phyloP scores from a whole-genome alignment of 768 basidiomycete species.

The Pleurotus salmoneostramineus region DNA sequence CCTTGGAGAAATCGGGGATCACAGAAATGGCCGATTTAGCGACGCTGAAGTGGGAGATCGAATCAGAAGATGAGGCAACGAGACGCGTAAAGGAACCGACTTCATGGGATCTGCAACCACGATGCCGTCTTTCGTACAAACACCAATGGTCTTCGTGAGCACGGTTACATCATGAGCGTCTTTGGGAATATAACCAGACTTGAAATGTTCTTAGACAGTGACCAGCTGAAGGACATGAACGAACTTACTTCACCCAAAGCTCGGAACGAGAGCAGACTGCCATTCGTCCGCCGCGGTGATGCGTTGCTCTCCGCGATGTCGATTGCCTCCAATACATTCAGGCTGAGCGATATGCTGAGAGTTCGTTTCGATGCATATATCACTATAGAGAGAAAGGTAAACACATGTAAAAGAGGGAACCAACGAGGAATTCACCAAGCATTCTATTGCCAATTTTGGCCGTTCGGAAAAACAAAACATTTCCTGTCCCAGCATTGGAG shows the following conservation, averaged over 20 bases:
- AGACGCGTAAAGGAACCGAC: conserved; percentile 33
- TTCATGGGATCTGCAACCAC: conserved; percentile 64
- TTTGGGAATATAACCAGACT: conserved; percentile 71
- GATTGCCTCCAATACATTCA: conserved; percentile 60
- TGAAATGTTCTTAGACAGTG: background rate
- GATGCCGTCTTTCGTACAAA: conserved; percentile 63
- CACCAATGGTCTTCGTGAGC: conserved; percentile 58
- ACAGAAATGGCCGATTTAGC: conserved; percentile 36
- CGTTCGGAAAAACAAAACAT: conserved; percentile 60
- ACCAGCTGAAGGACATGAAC: background rate
- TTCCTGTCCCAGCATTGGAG: conserved; percentile 18
- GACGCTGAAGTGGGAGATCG: conserved; percentile 24
- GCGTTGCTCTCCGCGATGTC: conserved; percentile 30
- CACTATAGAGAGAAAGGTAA: conserved; percentile 36
- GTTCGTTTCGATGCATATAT: conserved; percentile 64
- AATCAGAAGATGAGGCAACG: background rate
- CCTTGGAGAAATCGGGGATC: conserved; percentile 56
- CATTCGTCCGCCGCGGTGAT: conserved; percentile 29
- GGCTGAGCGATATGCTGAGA: conserved; percentile 45
- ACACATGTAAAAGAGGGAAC: background rate
- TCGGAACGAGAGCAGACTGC: conserved; percentile 43
- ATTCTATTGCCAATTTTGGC: conserved; percentile 49
- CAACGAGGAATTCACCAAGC: conserved; percentile 41
- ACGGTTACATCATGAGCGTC: conserved; percentile 61
- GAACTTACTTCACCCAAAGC: conserved; percentile 61